Base-by-base conservation (phyloP, 768 basidiomycete genomes). In the Dioszegia aurantiaca region DNA sequence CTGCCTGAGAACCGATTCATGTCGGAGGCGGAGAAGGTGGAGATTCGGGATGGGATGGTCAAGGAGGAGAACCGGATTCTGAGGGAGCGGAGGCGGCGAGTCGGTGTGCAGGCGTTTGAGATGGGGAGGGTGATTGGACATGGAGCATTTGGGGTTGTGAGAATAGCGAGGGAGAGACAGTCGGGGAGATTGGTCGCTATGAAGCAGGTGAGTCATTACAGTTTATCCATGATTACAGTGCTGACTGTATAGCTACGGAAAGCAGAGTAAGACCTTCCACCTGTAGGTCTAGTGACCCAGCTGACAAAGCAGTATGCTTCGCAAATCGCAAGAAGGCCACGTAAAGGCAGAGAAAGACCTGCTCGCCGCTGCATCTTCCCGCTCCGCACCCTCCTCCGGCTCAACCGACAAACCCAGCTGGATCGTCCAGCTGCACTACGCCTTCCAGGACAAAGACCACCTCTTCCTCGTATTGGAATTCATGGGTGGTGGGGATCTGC, bases 241-340 rank as follows among this genome's bases (percentile, higher is more conserved):
- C 51, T 53, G 37, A 53, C 23, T 19, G 4, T 26, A 11, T 36
- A 77, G 71, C 64, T 77, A 16, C 64, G 74, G 6, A 77, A 77
- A 56, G 63, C 70, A 36, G 77, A 76, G 75, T 76, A 43, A 62
- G 73, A n/a, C n/a, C n/a, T n/a, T n/a, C 58, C 8, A 17, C 12
- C 33, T 67, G 11, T 55, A 49, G 23, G 10, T 10, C 53, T 8
- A 24, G 24, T 17, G 2, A 16, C 21, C 5, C 36, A 33, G 37
- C 49, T 51, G 26, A 58, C 31, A 1, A 23, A 16, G 4, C 36
- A 52, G 92, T 77, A 92, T 94, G 90, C 82, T 94, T 72, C 86
- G 89, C 52, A 93, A 92, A 80, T 90, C 91, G 23, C 94, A 97
- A 77, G 94, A 97, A 79, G 94, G 92, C 1, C 94, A 97, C 77